These are phyloP conservation scores for Claviceps quebecensis DNA, from an alignment of 2,329 filamentous ascomycete genomes.

Conservation along the genomic window DNA sequence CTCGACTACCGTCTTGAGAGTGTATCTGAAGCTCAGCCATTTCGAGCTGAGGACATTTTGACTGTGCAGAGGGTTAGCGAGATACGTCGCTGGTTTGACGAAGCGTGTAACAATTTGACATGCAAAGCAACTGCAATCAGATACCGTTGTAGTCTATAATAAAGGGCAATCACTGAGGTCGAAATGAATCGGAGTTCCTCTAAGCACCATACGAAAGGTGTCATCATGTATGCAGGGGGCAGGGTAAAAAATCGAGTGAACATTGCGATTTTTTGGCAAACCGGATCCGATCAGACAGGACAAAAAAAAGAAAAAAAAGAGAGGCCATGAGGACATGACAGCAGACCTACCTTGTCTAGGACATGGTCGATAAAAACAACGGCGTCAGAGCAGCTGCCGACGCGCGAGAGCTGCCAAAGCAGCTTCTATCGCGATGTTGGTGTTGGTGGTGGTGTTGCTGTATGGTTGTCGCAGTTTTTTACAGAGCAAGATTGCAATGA, in stretches of 20 bases:
- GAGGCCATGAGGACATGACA: not conserved
- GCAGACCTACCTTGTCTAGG: slow-evolving; percentile 17
- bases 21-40: slow-evolving; percentile 28
- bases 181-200: slow-evolving; percentile 40
- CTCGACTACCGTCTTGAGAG: slow-evolving; percentile 8
- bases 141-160: slow-evolving; percentile 95
- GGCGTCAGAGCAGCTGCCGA: slow-evolving; percentile 1
- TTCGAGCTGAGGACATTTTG: slow-evolving; percentile 31
- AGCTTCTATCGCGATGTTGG: too few relatives aligned
- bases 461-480: too few relatives aligned
- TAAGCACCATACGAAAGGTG: slow-evolving; percentile 40
- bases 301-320: not conserved
- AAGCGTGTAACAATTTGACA: not conserved
- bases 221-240: slow-evolving; percentile 37
- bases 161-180: slow-evolving; percentile 47
- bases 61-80: slow-evolving; percentile 14
- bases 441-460: too few relatives aligned
- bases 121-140: slow-evolving; percentile 45
- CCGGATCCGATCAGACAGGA: too few relatives aligned
- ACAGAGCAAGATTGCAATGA: too few relatives aligned
- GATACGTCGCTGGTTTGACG: not conserved
- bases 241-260: not conserved
- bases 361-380: slow-evolving; percentile 13
- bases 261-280: not conserved
- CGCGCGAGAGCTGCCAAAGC: not conserved